Base-by-base conservation (phyloP, 1,284 basidiomycete genomes). In the Neolentinus lepideus region DNA sequence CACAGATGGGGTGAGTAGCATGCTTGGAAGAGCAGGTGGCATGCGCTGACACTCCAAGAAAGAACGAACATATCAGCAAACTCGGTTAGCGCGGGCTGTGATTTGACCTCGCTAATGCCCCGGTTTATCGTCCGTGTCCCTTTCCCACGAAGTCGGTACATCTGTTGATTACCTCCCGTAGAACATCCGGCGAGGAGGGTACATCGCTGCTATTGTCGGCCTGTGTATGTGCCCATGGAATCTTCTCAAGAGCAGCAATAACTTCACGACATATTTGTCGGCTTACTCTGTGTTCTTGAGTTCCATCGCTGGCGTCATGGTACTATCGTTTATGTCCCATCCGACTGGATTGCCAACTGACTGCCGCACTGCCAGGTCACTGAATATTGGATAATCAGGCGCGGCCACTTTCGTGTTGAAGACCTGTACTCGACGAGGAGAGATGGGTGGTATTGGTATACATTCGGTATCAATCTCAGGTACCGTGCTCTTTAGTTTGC, bases 131-230 rank as follows among this genome's bases (percentile, higher is more conserved):
- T 83, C 60, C 27, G 77, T 71, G 35, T 19, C 21, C 35, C 36
- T 22, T 45, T 31, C 33, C 14, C 11, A 27, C 22, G 14, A 11
- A n/a, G 22, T 2, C 19, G 22, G n/a, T 48, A 43, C 24, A 27
- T 52, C 52, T 29, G 48, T 54, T 59, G 47, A 61, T 46, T 10
- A 25, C 31, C 12, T 24, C 43, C 3, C 48, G 2, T 57, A 84
- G 82, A 92, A 89, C 69, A 94, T 94, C 64, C 84, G 92, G 25
- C 80, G 91, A 19, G 92, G 93, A 19, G 88, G 88, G 2, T 91
- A 88, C 67, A 71, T 94, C 53, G 87, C 85, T 19, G 88, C 88
- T 1, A 75, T 87, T 36, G 80, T 92, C 54, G 90, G 88, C 9
- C 67, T 92, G 43, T 80, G 75, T 67, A 89, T 91, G 75, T 76